Base-by-base conservation (phyloP, 2,329 filamentous ascomycete species). In the Ophiocordyceps camponoti-rufipedis region DNA sequence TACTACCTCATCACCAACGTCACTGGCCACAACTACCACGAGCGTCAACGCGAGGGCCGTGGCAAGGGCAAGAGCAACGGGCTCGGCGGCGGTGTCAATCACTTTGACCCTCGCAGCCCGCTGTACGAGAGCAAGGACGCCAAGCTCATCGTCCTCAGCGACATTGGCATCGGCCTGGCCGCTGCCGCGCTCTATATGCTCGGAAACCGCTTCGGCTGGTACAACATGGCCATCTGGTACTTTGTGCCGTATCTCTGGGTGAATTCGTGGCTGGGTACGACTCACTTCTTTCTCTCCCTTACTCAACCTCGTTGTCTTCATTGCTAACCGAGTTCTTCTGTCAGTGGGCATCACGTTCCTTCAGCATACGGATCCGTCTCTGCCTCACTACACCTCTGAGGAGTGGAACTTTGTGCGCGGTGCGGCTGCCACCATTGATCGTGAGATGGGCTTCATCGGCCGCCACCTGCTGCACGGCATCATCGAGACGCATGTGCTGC, bases 241-340 rank as follows among this genome's bases (percentile, higher is more conserved):
- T 79, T 88, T 58, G 60, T 93, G 48, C 91, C 91, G 35, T 98
- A 96, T 64, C 72, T 95, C 49, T 95, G 89, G 89, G 88, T 95
- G 47, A 94, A 96, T 76, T 87, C 95, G 77, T 96, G 89, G 89
- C 82, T 96, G 47, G 85, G 85, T 91, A 79, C 74, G 84, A 74
- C 44, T 46, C 47, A 45, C 14, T 42, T 39, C 29, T n/a, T 40
- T 14, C 13, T 12, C 5, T 10, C 13, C 14, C 14, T n/a, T 35
- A 5, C 32, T 13, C 58, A n/a, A n/a, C 56, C 56, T 62, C 41
- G 14, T 23, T 5, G 23, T 23, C 3, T 5, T 23, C 23, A 23
- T 3, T 23, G 23, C 23, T 23, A 23, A 23, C 23, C 23, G 23
- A 23, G 5, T 3, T 23, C n/a, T n/a, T 23, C 46, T n/a, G n/a